Base-by-base conservation (phyloP, 2,329 filamentous ascomycete species). In the Fusarium falciforme region DNA sequence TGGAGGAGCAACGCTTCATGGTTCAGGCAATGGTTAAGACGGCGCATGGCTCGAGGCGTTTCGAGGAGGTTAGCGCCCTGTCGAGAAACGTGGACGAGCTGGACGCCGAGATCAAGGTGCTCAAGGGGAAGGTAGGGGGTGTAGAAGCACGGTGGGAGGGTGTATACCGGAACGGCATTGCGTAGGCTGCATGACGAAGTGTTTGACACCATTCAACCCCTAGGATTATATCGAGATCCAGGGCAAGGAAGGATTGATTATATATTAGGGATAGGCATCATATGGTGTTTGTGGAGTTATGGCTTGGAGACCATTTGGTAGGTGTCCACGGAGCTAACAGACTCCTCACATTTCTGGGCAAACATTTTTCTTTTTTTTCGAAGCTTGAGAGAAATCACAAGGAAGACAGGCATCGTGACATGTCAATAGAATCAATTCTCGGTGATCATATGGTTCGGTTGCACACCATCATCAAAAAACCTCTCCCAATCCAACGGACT, bases 1-100 rank as follows among this genome's bases (percentile, higher is more conserved):
- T 98, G 1, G 94, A 98, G 81, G 95, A 98, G 83, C 95, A 98
- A 81, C 93, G 92, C 73, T 97, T 97, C 82, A 91, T 98, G 83
- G 94, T 98, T 0, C 90, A 92, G 40, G 91, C 94, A 76, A 97
- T 97, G 94, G 90, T 97, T 52, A 90, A 89, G 9, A 90, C 92
- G 69, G 94, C 95, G 0, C 92, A 92, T 57, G 92, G 91, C 47
- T 90, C 93, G 12, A 87, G 94, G 31, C 91, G 94, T 67, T 97
- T 97, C 75, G 95, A 98, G 78, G 95, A 98, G 82, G 93, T 97
- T 3, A 90, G 91, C 65, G 94, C 93, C 12, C 84, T 98, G 66
- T 91, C 91, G 5, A 88, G 92, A 67, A 98, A 98, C 76, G 84
- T 94, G 31, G 94, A 96, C 66, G 95, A 98, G 83, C 83, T 98